Percentiles rank a stretch among this genome's conserved stretches.
Conservation (phyloP, 2,329 filamentous ascomycete genomes). For the Trichoderma asperellum region DNA sequence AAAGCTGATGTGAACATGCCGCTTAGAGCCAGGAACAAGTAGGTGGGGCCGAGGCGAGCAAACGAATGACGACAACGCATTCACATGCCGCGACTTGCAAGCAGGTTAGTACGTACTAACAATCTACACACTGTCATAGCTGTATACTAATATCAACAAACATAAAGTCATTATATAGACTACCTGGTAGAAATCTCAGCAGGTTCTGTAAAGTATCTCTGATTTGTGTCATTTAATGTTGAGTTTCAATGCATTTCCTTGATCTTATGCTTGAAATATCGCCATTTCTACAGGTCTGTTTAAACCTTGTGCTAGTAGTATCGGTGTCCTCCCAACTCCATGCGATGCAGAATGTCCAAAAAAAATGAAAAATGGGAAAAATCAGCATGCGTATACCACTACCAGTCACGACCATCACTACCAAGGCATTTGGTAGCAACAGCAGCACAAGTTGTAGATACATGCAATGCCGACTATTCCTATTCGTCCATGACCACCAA, state of each 20-base stretch:
- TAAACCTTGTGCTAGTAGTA: background rate
- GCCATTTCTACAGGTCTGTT: background rate
- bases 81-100: background rate
- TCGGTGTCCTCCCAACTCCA: constrained; percentile 18
- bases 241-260: background rate
- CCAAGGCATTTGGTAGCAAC: background rate
- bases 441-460: constrained; percentile 1
- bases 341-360: constrained; percentile 15
- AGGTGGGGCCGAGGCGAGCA: constrained; percentile 35
- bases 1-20: constrained; percentile 2
- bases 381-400: background rate
- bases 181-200: background rate
- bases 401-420: background rate
- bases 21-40: background rate
- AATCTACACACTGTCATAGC: background rate
- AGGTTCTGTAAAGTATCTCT: background rate
- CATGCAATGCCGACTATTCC: background rate
- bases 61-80: constrained; percentile 46
- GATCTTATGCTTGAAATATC: background rate
- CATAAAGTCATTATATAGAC: background rate
- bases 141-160: background rate
- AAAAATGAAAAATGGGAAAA: background rate
- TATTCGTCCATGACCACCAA: background rate
- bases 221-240: background rate
- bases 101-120: background rate